Percentiles rank a stretch among this genome's conserved stretches.
phyloP scores from a whole-genome alignment of 2,329 filamentous ascomycete genomes.

The Sporothrix brasiliensis region DNA sequence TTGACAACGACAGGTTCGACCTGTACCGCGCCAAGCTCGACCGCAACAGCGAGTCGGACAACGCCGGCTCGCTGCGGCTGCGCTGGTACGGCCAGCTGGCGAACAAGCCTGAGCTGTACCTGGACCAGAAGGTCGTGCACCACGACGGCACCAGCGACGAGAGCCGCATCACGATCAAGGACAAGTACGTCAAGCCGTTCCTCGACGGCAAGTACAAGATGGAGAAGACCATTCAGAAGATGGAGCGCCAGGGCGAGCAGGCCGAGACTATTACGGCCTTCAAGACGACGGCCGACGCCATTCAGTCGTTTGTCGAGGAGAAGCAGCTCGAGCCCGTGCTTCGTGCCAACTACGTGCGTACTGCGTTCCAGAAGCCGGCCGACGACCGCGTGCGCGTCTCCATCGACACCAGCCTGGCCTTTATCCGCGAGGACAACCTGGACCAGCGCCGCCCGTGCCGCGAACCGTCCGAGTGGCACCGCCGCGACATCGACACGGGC shows the following conservation, averaged over 20 bases:
- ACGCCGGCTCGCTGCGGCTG: slow-evolving; percentile 79
- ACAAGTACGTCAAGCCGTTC: slow-evolving; percentile 89
- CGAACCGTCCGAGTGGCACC: slow-evolving; percentile 86
- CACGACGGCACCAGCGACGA: slow-evolving; percentile 78
- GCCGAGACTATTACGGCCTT: slow-evolving; percentile 68
- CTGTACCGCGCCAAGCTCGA: slow-evolving; percentile 86
- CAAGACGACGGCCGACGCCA: slow-evolving; percentile 70
- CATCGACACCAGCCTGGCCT: slow-evolving; percentile 87
- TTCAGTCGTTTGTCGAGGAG: slow-evolving; percentile 78
- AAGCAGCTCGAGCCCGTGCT: slow-evolving; percentile 80
- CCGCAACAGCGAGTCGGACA: slow-evolving; percentile 59
- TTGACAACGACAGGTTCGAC: slow-evolving; percentile 83
- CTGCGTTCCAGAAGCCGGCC: slow-evolving; percentile 93
- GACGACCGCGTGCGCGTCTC: slow-evolving; percentile 90
- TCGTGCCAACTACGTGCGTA: slow-evolving; percentile 89
- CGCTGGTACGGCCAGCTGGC: slow-evolving; percentile 89
- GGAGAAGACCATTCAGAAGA: slow-evolving; percentile 87
- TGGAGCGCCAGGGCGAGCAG: slow-evolving; percentile 74
- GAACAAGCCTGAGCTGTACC: slow-evolving; percentile 74
- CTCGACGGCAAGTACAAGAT: slow-evolving; percentile 85
- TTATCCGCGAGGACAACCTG: slow-evolving; percentile 78
- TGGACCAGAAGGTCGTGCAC: slow-evolving; percentile 88
- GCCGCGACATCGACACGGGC: slow-evolving; percentile 80
- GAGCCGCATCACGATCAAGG: slow-evolving; percentile 81
- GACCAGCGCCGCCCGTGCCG: slow-evolving; percentile 85